Base-by-base conservation (phyloP, 1,284 basidiomycete genomes). In the Malassezia restricta region DNA sequence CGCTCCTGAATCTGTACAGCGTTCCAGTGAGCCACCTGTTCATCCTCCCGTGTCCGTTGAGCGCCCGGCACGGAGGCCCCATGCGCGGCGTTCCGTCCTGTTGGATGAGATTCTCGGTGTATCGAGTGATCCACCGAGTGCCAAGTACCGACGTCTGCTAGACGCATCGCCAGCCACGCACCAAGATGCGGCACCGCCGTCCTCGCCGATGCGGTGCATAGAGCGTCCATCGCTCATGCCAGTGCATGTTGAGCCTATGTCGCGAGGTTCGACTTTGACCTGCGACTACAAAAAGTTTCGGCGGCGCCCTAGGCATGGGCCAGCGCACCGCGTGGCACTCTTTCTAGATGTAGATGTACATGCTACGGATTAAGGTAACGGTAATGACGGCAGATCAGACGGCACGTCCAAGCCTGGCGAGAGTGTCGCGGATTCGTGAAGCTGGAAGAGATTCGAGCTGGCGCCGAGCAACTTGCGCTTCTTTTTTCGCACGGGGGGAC, bases 391-490 rank as follows among this genome's bases (percentile, higher is more conserved):
- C 14, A 49, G 29, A 37, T 49, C 43, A 12, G 47, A 38, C 12
- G 47, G 42, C 24, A 54, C 30, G 15, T 54, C 52, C 20, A 49
- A 37, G 8, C 47, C 42, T 5, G 47, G 52, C 37, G 52, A 49
- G 11, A 54, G 43, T 27, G 44, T 24, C 9, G 50, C 32, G 1
- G 27, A 41, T 40, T 54, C 52, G 14, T 43, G 32, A 12, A 54
- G 42, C 27, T 40, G 33, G 30, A 54, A 40, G 24, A 54, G 43
- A n/a, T 42, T 40, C 12, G 38, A 29, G 15, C 47, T 37, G 11
- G 39, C 12, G 20, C 39, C 38, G 14, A 55, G 40, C 14, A 55
- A 40, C 40, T 45, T 44, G 37, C 53, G 47, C 37, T 50, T 50
- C 29, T 55, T 55, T 27, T 47, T 50, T 20, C 49, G 47, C 8